Conservation (phyloP, 228 moss, liverwort and hornwort species). For the Sphagnum magellanicum region DNA sequence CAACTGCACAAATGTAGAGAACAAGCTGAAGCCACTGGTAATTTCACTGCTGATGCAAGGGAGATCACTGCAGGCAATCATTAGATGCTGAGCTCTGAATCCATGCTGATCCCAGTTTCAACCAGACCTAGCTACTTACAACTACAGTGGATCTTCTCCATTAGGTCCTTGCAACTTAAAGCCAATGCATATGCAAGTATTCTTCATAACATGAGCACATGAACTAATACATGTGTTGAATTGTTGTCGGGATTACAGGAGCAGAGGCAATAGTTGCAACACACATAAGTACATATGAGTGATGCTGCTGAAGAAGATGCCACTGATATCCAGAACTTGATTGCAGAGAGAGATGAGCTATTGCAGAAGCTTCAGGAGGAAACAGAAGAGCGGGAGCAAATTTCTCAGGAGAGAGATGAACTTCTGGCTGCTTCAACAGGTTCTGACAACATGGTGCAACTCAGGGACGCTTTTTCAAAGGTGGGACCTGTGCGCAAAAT, state of each 20-base stretch:
- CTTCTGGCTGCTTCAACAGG: background rate
- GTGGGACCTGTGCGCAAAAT: background rate
- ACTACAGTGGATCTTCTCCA: no score
- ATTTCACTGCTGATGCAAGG: conserved; percentile 14
- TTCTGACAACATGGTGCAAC: conserved; percentile 19
- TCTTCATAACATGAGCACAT: background rate
- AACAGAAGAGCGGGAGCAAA: conserved; percentile 2
- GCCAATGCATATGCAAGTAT: no score
- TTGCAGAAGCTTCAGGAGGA: conserved; percentile 18
- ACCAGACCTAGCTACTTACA: no score
- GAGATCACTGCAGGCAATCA: conserved; percentile 1
- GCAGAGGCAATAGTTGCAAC: conserved; percentile 19
- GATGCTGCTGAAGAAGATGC: conserved; percentile 9
- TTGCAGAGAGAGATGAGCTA: conserved; percentile 18
- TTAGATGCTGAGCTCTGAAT: no score
- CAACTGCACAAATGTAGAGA: conserved; percentile 9
- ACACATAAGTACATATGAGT: conserved; percentile 18
- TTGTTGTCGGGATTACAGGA: conserved; percentile 18
- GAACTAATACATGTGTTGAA: no score
- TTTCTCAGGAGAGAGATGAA: background rate
- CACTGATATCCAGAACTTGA: conserved; percentile 13
- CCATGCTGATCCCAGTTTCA: no score
- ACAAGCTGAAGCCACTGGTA: conserved; percentile 12
- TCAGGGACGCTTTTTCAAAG: conserved; percentile 16
- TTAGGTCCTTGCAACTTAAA: no score